Evolutionary conservation across 306 rosid genomes (phyloP), one percentile per base, ranked within the genome.

Genomic region (Trifolium subterraneum): DNA sequence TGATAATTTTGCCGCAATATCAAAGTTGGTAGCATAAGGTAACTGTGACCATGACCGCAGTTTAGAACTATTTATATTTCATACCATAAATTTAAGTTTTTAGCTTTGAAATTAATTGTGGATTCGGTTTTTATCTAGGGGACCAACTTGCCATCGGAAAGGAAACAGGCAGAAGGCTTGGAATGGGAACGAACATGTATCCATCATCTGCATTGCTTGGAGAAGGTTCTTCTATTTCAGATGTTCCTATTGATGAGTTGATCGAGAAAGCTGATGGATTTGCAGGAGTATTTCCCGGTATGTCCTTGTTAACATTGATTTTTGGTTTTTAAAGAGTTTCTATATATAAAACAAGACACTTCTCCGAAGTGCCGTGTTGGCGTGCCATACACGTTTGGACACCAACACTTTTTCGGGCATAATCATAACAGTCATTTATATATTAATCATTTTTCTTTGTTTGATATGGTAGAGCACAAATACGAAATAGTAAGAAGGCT

Each of bases 241-340:
- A 90, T 78, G 86, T 89, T 75, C 98, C 96, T 2, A 89, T 91
- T 18, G 98, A 93, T 2, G 97, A 93, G 77, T 80, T 93, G 88
- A 93, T 93, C 59, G 97, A 93, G 87, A 90, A 88, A 80, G 98
- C 98, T 19, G 98, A 93, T 74, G 98, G 98, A 65, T 93, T 93
- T 80, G 98, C 98, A 1, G 98, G 97, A 64, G 98, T 93, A n/a
- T 93, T 93, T 89, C 98, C 98, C 42, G 98, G 98, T 93, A 66
- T 36, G 55, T 81, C 59, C 14, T 10, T 41, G 47, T 41, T 41
- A 11, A 41, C 47, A 12, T 41, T 41, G 47, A 41, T 41, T 41
- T 41, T 41, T 41, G 12, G 47, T 41, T 41, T 41, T n/a, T n/a
- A n/a, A n/a, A n/a, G n/a, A n/a, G n/a, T n/a, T n/a, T n/a, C n/a